Evolutionary conservation across 176 grass and related monocot species (phyloP), one percentile per base, ranked within the genome.

Genomic region (Otatea glauca): DNA sequence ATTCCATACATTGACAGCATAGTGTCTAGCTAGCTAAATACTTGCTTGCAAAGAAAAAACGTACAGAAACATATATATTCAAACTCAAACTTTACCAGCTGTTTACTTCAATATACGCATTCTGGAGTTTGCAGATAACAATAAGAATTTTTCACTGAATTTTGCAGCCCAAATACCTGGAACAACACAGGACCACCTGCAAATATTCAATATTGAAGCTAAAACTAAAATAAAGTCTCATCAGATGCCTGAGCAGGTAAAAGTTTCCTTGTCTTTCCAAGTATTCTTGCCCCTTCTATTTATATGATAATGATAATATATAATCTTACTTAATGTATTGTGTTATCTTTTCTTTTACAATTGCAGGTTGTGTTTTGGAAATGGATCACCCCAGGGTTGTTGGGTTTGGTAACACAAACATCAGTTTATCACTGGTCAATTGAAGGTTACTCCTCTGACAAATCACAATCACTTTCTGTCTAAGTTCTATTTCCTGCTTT

Each of bases 201-300:
- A 98, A 56, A 93, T 99, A 68, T 99, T 99, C 81, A 99, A 99
- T 54, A 99, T 99, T 78, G 96, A 99, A 75, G 89, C 87, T 48
- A 99, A 99, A 77, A 96, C 91, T 68, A 99, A 99, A 82, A 88
- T 99, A 4, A 99, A 99, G 81, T 99, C 93, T 21, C 89, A 99
- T 59, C 96, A 99, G 86, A 99, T 99, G 96, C 96, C 96, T 7
- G 96, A 99, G 78, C 95, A 94, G 95, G 93, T 92, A 51, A 49
- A 49, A 0, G 2, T 83, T 39, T 24, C 7, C 0, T 6, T 51
- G 23, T 7, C 3, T 68, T 51, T 14, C 34, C 12, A 13, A 35
- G 32, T 82, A 37, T 81, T 60, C 5, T 23, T n/a, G 5, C 6
- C 12, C 50, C 16, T 64, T 9, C 48, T 44, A 37, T 65, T 5